Evolutionary conservation across 495 filamentous ascomycete genomes (phyloP).

Genomic region (Penicillium canariense): DNA sequence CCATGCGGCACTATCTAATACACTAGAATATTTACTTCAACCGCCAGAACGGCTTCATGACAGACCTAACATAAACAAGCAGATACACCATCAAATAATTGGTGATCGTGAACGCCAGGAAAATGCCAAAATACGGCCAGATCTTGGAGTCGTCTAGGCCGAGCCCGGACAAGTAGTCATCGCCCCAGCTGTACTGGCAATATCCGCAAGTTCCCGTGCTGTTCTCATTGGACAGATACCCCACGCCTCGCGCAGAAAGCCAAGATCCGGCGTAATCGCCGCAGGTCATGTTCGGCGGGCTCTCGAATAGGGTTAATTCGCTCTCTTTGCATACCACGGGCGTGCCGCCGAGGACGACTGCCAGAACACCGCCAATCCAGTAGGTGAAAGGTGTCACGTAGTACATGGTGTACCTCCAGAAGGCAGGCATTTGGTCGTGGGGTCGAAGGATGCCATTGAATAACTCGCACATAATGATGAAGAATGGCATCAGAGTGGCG

Average conservation of each 20-base stretch:
- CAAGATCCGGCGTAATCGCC: slow-evolving; percentile 68
- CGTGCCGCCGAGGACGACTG: slow-evolving; percentile 64
- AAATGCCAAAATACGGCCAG: slow-evolving; percentile 73
- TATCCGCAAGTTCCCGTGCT: slow-evolving; percentile 48
- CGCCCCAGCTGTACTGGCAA: slow-evolving; percentile 57
- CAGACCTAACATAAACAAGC: slow-evolving; percentile 38
- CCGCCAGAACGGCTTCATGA: slow-evolving; percentile 36
- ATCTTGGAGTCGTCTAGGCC: slow-evolving; percentile 59
- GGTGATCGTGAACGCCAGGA: slow-evolving; percentile 63
- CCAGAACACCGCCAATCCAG: slow-evolving; percentile 74
- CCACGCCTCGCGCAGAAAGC: slow-evolving; percentile 59
- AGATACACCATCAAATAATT: slow-evolving; percentile 70
- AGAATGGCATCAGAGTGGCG: slow-evolving; percentile 72
- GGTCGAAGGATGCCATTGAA: slow-evolving; percentile 88
- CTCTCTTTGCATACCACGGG: slow-evolving; percentile 54
- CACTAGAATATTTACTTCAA: slow-evolving; percentile 29
- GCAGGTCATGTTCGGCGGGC: slow-evolving; percentile 62
- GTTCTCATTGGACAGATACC: slow-evolving; percentile 57
- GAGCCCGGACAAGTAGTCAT: slow-evolving; percentile 61
- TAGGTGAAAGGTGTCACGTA: slow-evolving; percentile 81
- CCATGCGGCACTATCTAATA: no score
- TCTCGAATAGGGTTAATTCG: slow-evolving; percentile 63
- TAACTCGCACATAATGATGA: slow-evolving; percentile 46
- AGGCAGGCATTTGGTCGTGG: slow-evolving; percentile 69
- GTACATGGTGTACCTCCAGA: slow-evolving; percentile 80